Conservation (phyloP, 2,329 filamentous ascomycete species). For the Cladosporium cucumerinum region DNA sequence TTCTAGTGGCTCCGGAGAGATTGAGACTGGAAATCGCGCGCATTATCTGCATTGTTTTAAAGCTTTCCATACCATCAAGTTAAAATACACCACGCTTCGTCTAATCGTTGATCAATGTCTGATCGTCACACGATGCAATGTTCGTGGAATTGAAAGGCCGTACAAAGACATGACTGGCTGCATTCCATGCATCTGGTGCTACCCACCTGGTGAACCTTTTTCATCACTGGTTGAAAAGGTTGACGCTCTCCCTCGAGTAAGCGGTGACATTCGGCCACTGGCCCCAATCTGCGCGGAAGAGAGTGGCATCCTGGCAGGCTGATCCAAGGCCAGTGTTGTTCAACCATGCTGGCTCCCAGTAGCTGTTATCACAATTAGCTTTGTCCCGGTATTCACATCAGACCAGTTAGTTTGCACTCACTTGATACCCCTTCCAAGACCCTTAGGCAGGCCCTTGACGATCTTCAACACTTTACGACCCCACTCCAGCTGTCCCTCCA, state of each 20-base stretch:
- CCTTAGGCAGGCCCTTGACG: conserved; percentile 28
- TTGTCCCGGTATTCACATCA: background rate
- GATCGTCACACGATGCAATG: too few relatives aligned
- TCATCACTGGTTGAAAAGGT: conserved; percentile 24
- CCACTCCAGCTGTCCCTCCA: conserved; percentile 31
- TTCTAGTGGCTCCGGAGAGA: background rate
- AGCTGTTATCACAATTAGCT: conserved; percentile 13
- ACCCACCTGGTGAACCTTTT: too few relatives aligned
- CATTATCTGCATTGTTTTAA: background rate
- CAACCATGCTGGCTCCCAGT: conserved; percentile 33
- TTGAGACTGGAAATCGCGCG: background rate
- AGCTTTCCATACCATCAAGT: background rate
- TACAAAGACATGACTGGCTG: too few relatives aligned
- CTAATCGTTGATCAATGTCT: too few relatives aligned
- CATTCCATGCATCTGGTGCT: too few relatives aligned
- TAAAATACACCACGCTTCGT: background rate
- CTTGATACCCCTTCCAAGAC: conserved; percentile 32
- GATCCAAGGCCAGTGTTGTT: conserved; percentile 34
- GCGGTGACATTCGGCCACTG: conserved; percentile 29
- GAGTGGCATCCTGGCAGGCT: conserved; percentile 29
- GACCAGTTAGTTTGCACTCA: conserved; percentile 14
- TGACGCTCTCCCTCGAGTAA: conserved; percentile 27
- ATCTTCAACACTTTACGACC: conserved; percentile 28
- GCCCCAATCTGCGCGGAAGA: conserved; percentile 31
- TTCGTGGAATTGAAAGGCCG: too few relatives aligned